Conservation (phyloP, 2,329 filamentous ascomycete species). For the Neopestalotiopsis rosae region DNA sequence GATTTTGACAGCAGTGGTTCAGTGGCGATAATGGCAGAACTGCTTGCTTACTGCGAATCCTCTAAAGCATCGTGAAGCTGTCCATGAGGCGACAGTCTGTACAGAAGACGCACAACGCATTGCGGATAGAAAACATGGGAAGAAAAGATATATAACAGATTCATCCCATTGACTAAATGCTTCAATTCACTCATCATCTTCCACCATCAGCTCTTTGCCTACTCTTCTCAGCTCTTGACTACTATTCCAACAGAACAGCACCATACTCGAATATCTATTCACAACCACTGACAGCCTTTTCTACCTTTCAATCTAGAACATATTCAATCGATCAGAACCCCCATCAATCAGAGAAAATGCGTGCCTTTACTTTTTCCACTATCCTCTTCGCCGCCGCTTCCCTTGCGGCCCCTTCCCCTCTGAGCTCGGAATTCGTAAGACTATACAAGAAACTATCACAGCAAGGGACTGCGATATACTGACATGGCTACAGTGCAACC, state of each 20-base stretch:
- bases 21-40: neutral
- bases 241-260: no score
- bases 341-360: neutral
- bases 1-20: neutral
- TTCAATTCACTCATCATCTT: neutral
- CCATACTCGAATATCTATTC: neutral
- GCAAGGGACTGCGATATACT: neutral
- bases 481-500: neutral
- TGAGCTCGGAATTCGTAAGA: conserved; percentile 10
- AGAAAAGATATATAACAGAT: neutral
- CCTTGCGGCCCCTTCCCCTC: neutral
- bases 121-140: neutral
- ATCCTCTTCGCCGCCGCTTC: neutral
- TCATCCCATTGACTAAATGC: neutral
- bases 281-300: neutral
- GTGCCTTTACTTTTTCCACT: neutral
- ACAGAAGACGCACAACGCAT: neutral
- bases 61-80: neutral
- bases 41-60: conserved; percentile 9
- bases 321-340: neutral
- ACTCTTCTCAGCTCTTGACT: neutral
- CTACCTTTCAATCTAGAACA: neutral
- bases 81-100: neutral
- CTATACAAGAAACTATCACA: neutral
- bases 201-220: neutral